These are phyloP conservation scores for Starmera dryadoides DNA, from an alignment of 805 yeast genomes.

Conservation along the genomic window DNA sequence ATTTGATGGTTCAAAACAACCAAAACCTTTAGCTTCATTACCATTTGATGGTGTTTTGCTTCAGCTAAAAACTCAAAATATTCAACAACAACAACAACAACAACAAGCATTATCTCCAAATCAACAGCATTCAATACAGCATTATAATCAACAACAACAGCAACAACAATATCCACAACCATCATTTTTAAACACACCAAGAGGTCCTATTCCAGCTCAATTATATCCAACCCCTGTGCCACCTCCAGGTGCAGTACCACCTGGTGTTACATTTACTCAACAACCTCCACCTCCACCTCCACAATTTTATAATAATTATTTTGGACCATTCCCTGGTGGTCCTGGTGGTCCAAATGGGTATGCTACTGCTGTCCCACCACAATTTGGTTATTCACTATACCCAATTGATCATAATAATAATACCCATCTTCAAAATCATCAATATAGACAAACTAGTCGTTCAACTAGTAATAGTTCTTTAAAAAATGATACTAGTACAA, in stretches of 20 bases:
- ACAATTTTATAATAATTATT: neutral
- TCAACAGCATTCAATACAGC: neutral
- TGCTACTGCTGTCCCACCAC: neutral
- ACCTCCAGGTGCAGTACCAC: too few relatives aligned
- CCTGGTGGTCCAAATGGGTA: neutral
- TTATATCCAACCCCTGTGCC: too few relatives aligned
- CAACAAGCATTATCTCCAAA: neutral
- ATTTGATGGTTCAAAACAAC: slow-evolving; percentile 13
- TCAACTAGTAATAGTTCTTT: neutral
- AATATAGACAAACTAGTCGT: too few relatives aligned
- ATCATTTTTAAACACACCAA: neutral
- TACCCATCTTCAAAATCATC: too few relatives aligned
- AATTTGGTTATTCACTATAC: neutral
- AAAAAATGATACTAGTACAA: slow-evolving; percentile 3
- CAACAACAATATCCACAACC: neutral
- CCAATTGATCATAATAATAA: too few relatives aligned
- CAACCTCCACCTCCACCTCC: neutral
- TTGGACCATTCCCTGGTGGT: neutral
- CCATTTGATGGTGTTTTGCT: slow-evolving; percentile 3
- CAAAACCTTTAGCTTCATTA: slow-evolving; percentile 10
- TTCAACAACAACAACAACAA: neutral
- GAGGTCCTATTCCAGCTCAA: too few relatives aligned
- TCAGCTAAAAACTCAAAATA: neutral
- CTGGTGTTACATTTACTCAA: neutral
- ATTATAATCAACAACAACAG: neutral